Evolutionary conservation across 2,329 filamentous ascomycete species (phyloP).

Genomic region (Metarhizium album): DNA sequence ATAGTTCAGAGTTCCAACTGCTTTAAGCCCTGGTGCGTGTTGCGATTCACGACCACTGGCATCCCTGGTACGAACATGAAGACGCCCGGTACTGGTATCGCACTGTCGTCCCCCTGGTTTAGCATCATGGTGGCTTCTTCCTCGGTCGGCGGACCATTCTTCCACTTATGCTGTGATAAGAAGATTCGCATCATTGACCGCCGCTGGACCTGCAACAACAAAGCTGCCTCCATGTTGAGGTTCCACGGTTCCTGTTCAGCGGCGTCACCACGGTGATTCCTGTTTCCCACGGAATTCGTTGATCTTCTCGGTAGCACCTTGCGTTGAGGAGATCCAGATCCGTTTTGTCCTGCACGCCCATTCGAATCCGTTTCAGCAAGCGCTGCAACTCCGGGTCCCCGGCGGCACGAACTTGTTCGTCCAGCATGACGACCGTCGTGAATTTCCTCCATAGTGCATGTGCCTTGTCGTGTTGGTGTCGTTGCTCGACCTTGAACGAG

Average conservation of each 20-base stretch:
- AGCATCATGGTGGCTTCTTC: conserved; percentile 4
- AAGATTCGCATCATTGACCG: no score
- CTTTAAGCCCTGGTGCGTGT: not conserved
- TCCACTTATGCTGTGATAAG: no score
- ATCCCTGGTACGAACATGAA: conserved; percentile 3
- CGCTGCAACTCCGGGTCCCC: no score
- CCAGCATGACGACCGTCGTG: no score
- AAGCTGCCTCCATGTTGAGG: conserved; percentile 8
- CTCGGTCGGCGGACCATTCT: not conserved
- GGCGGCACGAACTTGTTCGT: no score
- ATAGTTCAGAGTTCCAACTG: no score
- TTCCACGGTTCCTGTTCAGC: conserved; percentile 7
- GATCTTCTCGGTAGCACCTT: no score
- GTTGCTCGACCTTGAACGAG: conserved; percentile 1
- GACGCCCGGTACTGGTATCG: conserved; percentile 1
- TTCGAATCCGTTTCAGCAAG: no score
- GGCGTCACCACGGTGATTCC: conserved; percentile 7
- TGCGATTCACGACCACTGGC: not conserved
- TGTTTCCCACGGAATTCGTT: conserved; percentile 4
- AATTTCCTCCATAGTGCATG: not conserved
- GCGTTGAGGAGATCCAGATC: no score
- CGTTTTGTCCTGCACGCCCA: no score
- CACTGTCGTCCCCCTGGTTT: conserved; percentile 1
- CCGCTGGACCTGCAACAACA: not conserved
- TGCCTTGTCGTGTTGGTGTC: not conserved